Conservation (phyloP, 2,329 filamentous ascomycete species). For the Pyricularia pennisetigena region DNA sequence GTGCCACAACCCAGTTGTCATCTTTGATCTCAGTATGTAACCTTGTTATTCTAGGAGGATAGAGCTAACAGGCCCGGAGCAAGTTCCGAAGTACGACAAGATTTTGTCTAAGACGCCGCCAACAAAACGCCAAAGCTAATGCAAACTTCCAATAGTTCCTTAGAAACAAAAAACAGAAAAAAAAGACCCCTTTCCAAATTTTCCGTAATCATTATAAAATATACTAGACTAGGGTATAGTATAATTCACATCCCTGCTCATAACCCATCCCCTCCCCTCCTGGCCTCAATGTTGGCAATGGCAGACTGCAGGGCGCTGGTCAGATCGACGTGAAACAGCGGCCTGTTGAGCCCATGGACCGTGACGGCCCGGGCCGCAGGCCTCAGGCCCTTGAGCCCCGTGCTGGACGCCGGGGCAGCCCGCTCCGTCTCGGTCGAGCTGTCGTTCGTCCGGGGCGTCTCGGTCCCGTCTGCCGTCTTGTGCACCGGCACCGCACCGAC, state of each 20-base stretch:
- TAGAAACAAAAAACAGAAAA: no score
- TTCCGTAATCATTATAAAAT: background rate
- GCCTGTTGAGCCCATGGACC: conserved; percentile 78
- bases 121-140: background rate
- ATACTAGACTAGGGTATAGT: background rate
- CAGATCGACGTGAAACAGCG: conserved; percentile 89
- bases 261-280: conserved; percentile 20
- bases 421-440: background rate
- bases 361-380: conserved; percentile 35
- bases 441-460: background rate
- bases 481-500: background rate
- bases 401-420: background rate
- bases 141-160: background rate
- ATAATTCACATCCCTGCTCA: background rate
- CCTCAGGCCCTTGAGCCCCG: conserved; percentile 1
- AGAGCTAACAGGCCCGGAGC: background rate
- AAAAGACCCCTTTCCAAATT: background rate
- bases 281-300: conserved; percentile 63
- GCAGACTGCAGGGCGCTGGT: conserved; percentile 83
- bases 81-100: background rate
- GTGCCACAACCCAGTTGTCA: background rate
- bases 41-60: background rate
- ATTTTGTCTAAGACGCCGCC: background rate
- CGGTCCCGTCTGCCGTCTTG: background rate
- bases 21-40: background rate